Percentiles rank a stretch among this genome's conserved stretches.
Evolutionary conservation across 1,139 yeast species (phyloP).

Genomic region (Diutina scorzettiae): DNA sequence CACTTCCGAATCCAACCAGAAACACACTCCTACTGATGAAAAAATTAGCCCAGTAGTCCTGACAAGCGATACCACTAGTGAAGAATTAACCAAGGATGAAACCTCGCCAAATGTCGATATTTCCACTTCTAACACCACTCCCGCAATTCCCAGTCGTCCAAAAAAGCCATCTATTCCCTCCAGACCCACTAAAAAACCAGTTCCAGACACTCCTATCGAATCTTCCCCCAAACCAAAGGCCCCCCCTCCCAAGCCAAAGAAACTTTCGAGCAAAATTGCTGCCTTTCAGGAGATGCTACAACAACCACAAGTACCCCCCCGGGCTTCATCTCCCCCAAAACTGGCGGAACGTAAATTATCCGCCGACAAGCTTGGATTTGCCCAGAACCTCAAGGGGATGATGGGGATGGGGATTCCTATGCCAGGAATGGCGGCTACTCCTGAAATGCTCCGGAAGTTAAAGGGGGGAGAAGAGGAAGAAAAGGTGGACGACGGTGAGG

Average conservation of each 20-base stretch:
- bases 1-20: no score
- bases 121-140: neutral
- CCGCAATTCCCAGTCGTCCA: neutral
- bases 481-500: conserved; percentile 10
- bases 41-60: no score
- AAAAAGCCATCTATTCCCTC: neutral
- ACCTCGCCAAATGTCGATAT: neutral
- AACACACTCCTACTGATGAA: no score
- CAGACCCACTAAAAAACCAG: neutral
- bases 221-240: conserved; percentile 13
- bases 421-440: conserved; percentile 47
- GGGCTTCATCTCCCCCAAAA: conserved; percentile 10
- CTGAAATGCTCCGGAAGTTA: conserved; percentile 16
- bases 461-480: conserved; percentile 6
- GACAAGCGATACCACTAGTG: no score
- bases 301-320: conserved; percentile 11
- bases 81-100: neutral
- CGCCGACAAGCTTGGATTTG: conserved; percentile 32
- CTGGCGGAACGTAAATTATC: conserved; percentile 14
- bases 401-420: conserved; percentile 43
- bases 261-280: conserved; percentile 65
- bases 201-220: neutral
- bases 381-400: conserved; percentile 44
- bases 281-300: conserved; percentile 67
- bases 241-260: conserved; percentile 65